Conservation (phyloP, 164 flowering plant species). For the Brasenia schreberi region DNA sequence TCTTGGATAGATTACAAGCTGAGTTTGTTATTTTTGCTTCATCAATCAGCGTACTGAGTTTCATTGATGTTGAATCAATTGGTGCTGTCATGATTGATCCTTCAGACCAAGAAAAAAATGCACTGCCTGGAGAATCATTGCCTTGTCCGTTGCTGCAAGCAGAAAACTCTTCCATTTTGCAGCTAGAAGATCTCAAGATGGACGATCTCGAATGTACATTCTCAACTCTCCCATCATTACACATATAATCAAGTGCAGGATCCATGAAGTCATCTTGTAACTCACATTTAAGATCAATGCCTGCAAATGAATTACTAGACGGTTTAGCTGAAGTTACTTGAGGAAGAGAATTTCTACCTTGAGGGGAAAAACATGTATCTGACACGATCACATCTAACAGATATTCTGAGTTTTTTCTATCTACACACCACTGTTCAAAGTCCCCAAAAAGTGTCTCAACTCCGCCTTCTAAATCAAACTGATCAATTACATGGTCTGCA, state of each 20-base stretch:
- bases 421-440: conserved; percentile 10
- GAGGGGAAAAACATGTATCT: conserved; percentile 1
- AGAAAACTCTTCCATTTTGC: conserved; percentile 7
- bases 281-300: not conserved
- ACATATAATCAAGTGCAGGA: not conserved
- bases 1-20: conserved; percentile 12
- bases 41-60: conserved; percentile 1
- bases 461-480: not conserved
- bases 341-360: not conserved
- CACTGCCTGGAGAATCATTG: not conserved
- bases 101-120: not conserved
- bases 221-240: conserved; percentile 13
- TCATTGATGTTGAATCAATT: too few species aligned
- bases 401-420: conserved; percentile 17
- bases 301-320: not conserved
- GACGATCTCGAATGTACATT: conserved; percentile 11
- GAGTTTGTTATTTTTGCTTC: conserved; percentile 15
- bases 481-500: conserved; percentile 1
- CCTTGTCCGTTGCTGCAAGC: conserved; percentile 1
- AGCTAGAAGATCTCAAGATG: conserved; percentile 11
- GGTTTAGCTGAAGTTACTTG: not conserved
- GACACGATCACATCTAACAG: conserved; percentile 42
- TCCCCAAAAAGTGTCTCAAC: conserved; percentile 6
- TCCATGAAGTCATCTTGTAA: not conserved
- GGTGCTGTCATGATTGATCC: conserved; percentile 5